Percentiles rank a stretch among this genome's conserved stretches.
Evolutionary conservation across 2,329 filamentous ascomycete species (phyloP).

Genomic region (Penicillium concentricum): DNA sequence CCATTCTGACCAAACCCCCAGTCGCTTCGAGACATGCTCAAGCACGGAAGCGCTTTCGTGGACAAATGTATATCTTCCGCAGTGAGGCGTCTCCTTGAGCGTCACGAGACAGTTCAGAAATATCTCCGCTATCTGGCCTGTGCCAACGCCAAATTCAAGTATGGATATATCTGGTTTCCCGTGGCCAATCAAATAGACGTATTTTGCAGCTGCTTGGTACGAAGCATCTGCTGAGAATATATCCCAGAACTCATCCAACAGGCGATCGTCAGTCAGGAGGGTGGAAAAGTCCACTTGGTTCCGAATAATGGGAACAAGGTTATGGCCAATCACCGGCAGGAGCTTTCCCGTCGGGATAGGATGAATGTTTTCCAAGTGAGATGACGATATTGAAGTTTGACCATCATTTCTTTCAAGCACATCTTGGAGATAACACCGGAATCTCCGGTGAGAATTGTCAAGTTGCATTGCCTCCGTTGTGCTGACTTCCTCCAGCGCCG

Average conservation of each 20-base stretch:
- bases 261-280: neutral
- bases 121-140: constrained; percentile 8
- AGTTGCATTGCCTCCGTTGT: neutral
- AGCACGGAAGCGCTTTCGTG: constrained; percentile 1
- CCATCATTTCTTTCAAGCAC: neutral
- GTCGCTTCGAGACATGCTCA: neutral
- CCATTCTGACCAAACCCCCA: constrained; percentile 11
- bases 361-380: neutral
- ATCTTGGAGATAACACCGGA: constrained; percentile 7
- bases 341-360: constrained; percentile 5
- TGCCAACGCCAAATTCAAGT: constrained; percentile 22
- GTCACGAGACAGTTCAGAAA: constrained; percentile 8
- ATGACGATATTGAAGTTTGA: neutral
- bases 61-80: constrained; percentile 17
- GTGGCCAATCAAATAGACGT: constrained; percentile 19
- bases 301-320: constrained; percentile 7
- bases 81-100: neutral
- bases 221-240: neutral
- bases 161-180: constrained; percentile 26
- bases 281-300: neutral
- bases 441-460: constrained; percentile 1
- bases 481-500: neutral
- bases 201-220: constrained; percentile 12
- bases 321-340: constrained; percentile 10
- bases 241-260: constrained; percentile 3